phyloP scores from a whole-genome alignment of 2,329 filamentous ascomycete genomes.

The Colletotrichum cereale region DNA sequence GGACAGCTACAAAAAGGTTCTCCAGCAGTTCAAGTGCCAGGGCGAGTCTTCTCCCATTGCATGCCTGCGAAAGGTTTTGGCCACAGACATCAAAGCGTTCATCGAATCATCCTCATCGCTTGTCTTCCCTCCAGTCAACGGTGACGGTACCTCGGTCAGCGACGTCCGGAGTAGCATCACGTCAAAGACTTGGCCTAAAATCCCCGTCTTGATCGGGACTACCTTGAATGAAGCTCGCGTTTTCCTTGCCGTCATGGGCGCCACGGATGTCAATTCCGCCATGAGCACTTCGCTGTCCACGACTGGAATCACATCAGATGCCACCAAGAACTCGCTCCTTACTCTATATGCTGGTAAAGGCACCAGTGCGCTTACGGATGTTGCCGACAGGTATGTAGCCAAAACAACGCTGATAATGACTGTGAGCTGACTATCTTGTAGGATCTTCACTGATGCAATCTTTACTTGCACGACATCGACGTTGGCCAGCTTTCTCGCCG shows the following conservation, averaged over 20 bases:
- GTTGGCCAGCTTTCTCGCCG: slow-evolving; percentile 19
- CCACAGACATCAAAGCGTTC: slow-evolving; percentile 26
- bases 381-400: slow-evolving; percentile 7
- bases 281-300: not conserved
- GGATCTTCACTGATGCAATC: slow-evolving; percentile 32
- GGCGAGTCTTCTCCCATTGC: not conserved
- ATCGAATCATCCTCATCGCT: slow-evolving; percentile 28
- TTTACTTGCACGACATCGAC: slow-evolving; percentile 30
- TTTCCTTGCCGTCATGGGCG: slow-evolving; percentile 11
- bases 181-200: slow-evolving; percentile 28
- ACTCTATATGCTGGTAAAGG: slow-evolving; percentile 8
- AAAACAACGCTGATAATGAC: too few species aligned
- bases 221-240: slow-evolving; percentile 29
- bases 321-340: slow-evolving; percentile 16
- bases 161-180: slow-evolving; percentile 28
- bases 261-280: not conserved
- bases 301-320: not conserved
- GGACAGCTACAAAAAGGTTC: slow-evolving; percentile 31
- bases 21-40: slow-evolving; percentile 26
- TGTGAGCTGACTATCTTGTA: not conserved
- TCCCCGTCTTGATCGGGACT: slow-evolving; percentile 34
- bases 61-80: slow-evolving; percentile 19
- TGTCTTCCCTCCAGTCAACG: slow-evolving; percentile 33
- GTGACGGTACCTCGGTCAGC: slow-evolving; percentile 22
- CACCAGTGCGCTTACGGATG: not conserved